Percentiles rank a stretch among this genome's conserved stretches.
Evolutionary conservation across 129 eudicot genomes (phyloP).

Genomic region (Pseudognaphalium luteoalbum): DNA sequence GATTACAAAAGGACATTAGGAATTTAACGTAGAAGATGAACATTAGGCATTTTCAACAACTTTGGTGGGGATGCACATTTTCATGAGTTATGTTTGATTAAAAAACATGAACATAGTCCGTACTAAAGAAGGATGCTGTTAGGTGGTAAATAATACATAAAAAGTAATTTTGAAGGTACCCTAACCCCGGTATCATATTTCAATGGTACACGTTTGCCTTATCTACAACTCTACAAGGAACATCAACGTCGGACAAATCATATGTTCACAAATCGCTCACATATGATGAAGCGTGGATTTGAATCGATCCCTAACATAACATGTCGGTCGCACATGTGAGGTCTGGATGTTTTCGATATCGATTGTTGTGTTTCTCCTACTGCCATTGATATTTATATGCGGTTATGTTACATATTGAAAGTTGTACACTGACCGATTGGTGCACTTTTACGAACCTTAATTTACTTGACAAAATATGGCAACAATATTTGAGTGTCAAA

Average conservation of each 20-base stretch:
- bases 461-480: background rate
- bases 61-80: too few species aligned
- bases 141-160: conserved; percentile 15
- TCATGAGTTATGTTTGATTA: background rate
- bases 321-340: too few species aligned
- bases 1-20: too few species aligned
- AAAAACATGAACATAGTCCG: background rate
- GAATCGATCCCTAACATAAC: too few species aligned
- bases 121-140: conserved; percentile 2
- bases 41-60: too few species aligned
- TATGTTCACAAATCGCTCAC: too few species aligned
- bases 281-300: too few species aligned
- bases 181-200: too few species aligned
- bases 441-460: conserved; percentile 9
- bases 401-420: background rate
- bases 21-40: too few species aligned
- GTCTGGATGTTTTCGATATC: background rate
- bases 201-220: too few species aligned
- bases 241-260: too few species aligned
- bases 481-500: conserved; percentile 29
- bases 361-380: conserved; percentile 22
- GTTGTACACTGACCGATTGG: background rate
- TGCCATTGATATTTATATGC: background rate
- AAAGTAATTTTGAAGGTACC: background rate
- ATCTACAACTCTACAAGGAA: too few species aligned